Base-by-base conservation (phyloP, 2,329 filamentous ascomycete species). In the Epichloe brachyelytri region DNA sequence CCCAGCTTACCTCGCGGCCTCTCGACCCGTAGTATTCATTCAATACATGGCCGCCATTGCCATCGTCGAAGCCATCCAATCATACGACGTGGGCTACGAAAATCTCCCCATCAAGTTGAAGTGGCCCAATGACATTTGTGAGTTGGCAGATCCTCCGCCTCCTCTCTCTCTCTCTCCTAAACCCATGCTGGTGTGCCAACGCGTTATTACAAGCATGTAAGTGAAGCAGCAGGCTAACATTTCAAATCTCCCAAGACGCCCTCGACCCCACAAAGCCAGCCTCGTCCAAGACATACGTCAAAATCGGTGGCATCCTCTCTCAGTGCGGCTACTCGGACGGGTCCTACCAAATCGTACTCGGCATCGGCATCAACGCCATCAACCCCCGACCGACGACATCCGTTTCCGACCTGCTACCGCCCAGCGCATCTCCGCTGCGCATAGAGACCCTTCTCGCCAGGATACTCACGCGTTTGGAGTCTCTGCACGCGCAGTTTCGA, bases 51-150 rank as follows among this genome's bases (percentile, higher is more conserved):
- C 88, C 0, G 90, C 89, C 1, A 79, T 98, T 44, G 90, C 93
- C 40, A 85, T 91, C 41, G 85, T 94, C 3, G 79, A 87, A 55
- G 91, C 88, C 0, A 83, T 97, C 55, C 83, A 86, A 56, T 77
- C 75, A 26, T 97, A 97, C 62, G 88, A 84, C 46, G 68, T 68
- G 2, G 87, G 83, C 7, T 97, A 94, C 65, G 74, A 79, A 5
- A 73, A 80, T 0, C 66, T 97, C 4, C 86, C 87, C 0, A 76
- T 98, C 40, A 89, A 86, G 63, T 70, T 98, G 34, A 98, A 98
- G 67, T 98, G 93, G 93, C 93, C 93, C 11, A 98, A 98, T 61
- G 93, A 98, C 63, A 87, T 98, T 50, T 91, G 81, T 83, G 67
- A 65, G 75, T 26, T 8, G 22, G 22, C 22, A 26, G 7, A 26